Percentiles rank a stretch among this genome's conserved stretches.
phyloP scores from a whole-genome alignment of 1,139 yeast genomes.

The Protomyces lactucae-debilis region DNA sequence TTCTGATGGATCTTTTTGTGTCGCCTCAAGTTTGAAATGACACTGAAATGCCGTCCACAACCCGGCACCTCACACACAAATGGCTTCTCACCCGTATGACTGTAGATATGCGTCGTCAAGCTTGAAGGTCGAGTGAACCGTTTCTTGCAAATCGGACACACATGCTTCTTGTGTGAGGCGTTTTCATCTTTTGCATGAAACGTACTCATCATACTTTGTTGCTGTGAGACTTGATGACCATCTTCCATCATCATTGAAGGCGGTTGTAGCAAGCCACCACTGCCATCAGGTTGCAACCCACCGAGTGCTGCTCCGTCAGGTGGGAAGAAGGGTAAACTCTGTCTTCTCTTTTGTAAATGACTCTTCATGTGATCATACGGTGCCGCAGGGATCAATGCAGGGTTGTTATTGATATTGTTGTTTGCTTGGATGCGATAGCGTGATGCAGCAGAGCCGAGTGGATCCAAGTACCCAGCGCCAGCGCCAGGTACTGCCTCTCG shows the following conservation, averaged over 20 bases:
- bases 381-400: not conserved
- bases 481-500: conserved; percentile 3
- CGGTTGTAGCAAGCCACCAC: not conserved
- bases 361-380: not conserved
- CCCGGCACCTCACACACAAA: conserved; percentile 60
- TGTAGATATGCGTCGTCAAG: conserved; percentile 69
- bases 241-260: not conserved
- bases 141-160: conserved; percentile 66
- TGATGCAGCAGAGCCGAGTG: not conserved
- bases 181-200: conserved; percentile 22
- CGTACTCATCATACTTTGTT: conserved; percentile 25
- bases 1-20: conserved; percentile 44
- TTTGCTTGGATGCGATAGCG: not conserved
- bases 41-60: conserved; percentile 69
- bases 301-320: not conserved
- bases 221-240: conserved; percentile 2
- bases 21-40: conserved; percentile 72
- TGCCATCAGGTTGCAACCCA: not conserved
- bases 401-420: not conserved
- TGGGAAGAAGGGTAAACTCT: conserved; percentile 3
- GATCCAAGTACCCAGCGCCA: conserved; percentile 9
- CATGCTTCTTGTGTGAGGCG: conserved; percentile 32
- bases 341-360: not conserved
- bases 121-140: conserved; percentile 78
- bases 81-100: conserved; percentile 84